These are phyloP conservation scores for Dryas alaskensis DNA, from an alignment of 306 rosid species.

Conservation along the genomic window DNA sequence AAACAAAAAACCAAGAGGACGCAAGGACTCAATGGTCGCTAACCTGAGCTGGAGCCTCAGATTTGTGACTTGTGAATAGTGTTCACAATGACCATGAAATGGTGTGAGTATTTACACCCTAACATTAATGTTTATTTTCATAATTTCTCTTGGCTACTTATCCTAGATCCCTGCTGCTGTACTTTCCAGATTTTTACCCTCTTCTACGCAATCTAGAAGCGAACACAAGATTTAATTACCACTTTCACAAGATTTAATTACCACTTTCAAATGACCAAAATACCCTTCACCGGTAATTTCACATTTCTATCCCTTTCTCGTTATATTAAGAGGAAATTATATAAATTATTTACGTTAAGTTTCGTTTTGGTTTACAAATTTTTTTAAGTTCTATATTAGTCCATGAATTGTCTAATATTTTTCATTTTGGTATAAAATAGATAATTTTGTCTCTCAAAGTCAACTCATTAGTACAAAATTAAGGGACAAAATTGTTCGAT, in stretches of 20 bases:
- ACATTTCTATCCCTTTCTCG: background rate
- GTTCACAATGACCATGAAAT: background rate
- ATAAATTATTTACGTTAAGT: too few relatives aligned
- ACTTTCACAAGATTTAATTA: slow-evolving; percentile 18
- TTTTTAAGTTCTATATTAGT: too few relatives aligned
- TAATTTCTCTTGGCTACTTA: background rate
- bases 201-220: slow-evolving; percentile 40
- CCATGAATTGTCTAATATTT: too few relatives aligned
- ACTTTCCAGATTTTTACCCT: slow-evolving; percentile 30
- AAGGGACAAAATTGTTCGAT: too few relatives aligned
- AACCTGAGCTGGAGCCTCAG: background rate
- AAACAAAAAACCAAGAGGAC: too few relatives aligned
- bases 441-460: too few relatives aligned
- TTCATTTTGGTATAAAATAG: too few relatives aligned
- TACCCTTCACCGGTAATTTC: background rate
- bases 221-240: slow-evolving; percentile 26
- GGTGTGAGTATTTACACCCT: background rate
- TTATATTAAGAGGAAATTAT: too few relatives aligned
- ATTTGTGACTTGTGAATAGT: background rate
- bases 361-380: too few relatives aligned
- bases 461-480: too few relatives aligned
- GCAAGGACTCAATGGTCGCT: background rate
- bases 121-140: background rate
- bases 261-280: background rate
- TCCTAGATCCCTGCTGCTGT: slow-evolving; percentile 35